Base-by-base conservation (phyloP, 345 rosid genomes). In the Murraya paniculata region DNA sequence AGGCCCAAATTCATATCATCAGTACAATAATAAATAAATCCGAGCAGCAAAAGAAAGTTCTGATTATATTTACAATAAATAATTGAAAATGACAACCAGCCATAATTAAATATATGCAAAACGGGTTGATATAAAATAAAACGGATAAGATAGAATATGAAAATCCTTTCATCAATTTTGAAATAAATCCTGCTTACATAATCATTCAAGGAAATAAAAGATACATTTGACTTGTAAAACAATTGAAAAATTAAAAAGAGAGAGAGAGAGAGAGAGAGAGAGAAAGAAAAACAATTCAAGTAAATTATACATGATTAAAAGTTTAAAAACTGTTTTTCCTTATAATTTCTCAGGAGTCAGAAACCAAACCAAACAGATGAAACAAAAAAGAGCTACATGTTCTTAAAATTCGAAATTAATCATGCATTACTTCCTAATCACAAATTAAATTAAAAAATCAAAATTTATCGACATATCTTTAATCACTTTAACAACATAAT, bases 1-100 rank as follows among this genome's bases (percentile, higher is more conserved):
- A 45, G 39, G 18, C 67, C 69, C 64, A 73, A 25, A 64, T 33
- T 76, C 48, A 59, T 59, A 60, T 30, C n/a, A 35, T 57, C 45
- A 76, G 71, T 19, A 71, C 41, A 64, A 33, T 27, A 22, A 33
- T 21, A 79, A 75, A 71, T 10, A 79, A 68, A 45, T 9, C 66
- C 60, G 7, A 10, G 39, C 30, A 65, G 31, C 2, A 21, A 21
- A 25, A 30, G 21, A 7, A 24, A 7, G 7, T 1, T 11, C 9
- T 24, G 53, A 24, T 57, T 58, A 22, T 35, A 22, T 57, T 19
- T 18, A 39, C 38, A 64, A 48, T 28, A 31, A 1, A 64, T 4
- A 30, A 18, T 13, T 30, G 24, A 48, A 64, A 75, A 75, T 19
- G 48, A 48, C 50, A 48, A 28, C 70, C 22, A 14, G 24, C 64